Percentiles rank a stretch among this genome's conserved stretches.
Conservation (phyloP, 1,139 yeast genomes). For the Petasospora fabianii region DNA sequence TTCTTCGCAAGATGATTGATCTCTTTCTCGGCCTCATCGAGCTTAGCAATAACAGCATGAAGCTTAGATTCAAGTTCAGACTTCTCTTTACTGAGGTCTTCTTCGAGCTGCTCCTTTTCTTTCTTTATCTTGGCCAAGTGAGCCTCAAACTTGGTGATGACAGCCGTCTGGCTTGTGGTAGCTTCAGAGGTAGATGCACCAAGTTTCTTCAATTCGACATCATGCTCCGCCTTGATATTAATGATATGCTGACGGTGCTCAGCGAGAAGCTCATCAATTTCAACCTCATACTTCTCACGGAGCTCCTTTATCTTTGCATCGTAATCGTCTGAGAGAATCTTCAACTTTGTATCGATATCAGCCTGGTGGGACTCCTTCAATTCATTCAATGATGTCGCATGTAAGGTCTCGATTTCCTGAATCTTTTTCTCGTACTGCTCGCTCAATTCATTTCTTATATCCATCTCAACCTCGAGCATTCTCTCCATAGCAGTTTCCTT, state of each 20-base stretch:
- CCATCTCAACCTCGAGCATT: slow-evolving; percentile 28
- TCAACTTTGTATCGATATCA: slow-evolving; percentile 23
- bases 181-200: neutral
- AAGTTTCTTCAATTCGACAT: neutral
- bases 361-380: slow-evolving; percentile 22
- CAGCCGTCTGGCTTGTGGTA: neutral
- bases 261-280: neutral
- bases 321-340: slow-evolving; percentile 24
- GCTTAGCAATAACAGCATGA: slow-evolving; percentile 3
- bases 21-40: slow-evolving; percentile 10
- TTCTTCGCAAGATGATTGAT: slow-evolving; percentile 8
- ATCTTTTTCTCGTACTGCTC: slow-evolving; percentile 32
- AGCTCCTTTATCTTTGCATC: slow-evolving; percentile 12
- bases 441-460: slow-evolving; percentile 31
- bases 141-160: neutral
- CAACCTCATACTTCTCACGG: slow-evolving; percentile 1
- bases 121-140: neutral
- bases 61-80: slow-evolving; percentile 4
- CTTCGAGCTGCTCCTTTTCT: neutral
- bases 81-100: neutral
- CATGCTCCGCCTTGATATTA: neutral
- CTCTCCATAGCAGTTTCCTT: slow-evolving; percentile 21
- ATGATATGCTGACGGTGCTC: neutral
- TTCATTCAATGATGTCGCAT: slow-evolving; percentile 26
- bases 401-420: slow-evolving; percentile 28